Evolutionary conservation across 2,329 filamentous ascomycete genomes (phyloP).

Genomic region (Alternaria sp.): DNA sequence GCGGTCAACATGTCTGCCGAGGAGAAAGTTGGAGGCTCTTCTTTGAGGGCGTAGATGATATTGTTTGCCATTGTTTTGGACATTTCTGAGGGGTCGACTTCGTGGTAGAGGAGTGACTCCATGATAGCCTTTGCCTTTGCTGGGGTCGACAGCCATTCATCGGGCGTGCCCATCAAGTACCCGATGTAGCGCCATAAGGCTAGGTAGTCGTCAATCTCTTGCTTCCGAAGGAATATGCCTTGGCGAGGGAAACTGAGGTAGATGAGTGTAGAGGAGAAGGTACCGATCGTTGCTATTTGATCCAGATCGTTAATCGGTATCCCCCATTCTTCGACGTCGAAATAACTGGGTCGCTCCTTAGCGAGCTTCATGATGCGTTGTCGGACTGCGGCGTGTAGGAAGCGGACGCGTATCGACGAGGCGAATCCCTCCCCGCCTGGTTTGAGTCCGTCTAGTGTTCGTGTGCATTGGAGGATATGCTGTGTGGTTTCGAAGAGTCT

Average conservation of each 20-base stretch:
- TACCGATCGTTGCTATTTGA: conserved; percentile 73
- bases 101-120: conserved; percentile 72
- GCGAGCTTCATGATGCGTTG: conserved; percentile 69
- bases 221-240: conserved; percentile 69
- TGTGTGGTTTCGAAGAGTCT: conserved; percentile 78
- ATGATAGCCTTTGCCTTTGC: conserved; percentile 67
- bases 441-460: conserved; percentile 69
- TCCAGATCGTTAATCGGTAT: conserved; percentile 80
- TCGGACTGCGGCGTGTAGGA: conserved; percentile 74
- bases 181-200: conserved; percentile 80
- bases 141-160: conserved; percentile 65
- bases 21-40: conserved; percentile 70
- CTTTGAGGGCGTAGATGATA: conserved; percentile 73
- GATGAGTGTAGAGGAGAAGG: conserved; percentile 73
- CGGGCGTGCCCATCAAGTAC: conserved; percentile 74
- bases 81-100: conserved; percentile 70
- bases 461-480: conserved; percentile 75
- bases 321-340: conserved; percentile 65
- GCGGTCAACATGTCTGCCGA: conserved; percentile 73
- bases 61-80: conserved; percentile 75
- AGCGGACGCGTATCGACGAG: conserved; percentile 71
- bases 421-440: conserved; percentile 72
- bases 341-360: conserved; percentile 67
- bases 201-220: conserved; percentile 74
- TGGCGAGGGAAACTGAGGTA: conserved; percentile 76